Evolutionary conservation across 805 yeast genomes (phyloP), one percentile per base, ranked within the genome.

Genomic region (Huiozyma sinensis): DNA sequence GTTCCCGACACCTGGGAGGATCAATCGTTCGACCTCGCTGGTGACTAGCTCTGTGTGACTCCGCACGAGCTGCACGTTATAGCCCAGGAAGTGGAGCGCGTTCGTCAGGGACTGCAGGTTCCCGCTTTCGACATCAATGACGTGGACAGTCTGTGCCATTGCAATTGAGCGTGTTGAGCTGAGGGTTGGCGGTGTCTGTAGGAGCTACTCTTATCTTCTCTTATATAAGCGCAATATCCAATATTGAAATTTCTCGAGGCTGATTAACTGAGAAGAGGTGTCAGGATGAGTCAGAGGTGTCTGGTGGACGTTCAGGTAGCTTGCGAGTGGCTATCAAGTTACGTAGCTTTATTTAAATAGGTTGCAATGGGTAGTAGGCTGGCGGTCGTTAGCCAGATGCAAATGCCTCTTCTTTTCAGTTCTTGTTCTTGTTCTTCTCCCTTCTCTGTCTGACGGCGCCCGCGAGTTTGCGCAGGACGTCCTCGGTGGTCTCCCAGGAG

Each of bases 1-100:
- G 60, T 88, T 90, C 9, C 99, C 99, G 12, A 92, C 99, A 28
- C 99, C 99, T 6, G 99, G 99, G 27, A 92, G 72, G 47, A 92
- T 73, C 48, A 92, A 69, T 54, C 70, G 64, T 6, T 63, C 67
- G 38, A 84, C 83, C 8, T 68, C 65, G 6, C 44, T 45, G 28
- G 60, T 51, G 33, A 62, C 64, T 44, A 79, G 77, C 44, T 83
- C 87, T 6, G 65, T 61, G 12, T 80, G 75, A 45, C 75, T 67
- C 47, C 70, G 76, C 53, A 89, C 73, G 55, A 81, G 73, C 37
- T 68, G 65, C 4, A 83, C 82, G 17, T 74, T 67, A 59, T 79
- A 84, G 0, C 97, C 97, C 27, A 88, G 67, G 47, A 69, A 69
- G 52, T 80, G 83, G 39, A 94, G 76, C 2, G 97, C 96, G 65